Evolutionary conservation across 495 filamentous ascomycete species (phyloP), one percentile per base, ranked within the genome.

Genomic region (Aspergillus funiculosus): DNA sequence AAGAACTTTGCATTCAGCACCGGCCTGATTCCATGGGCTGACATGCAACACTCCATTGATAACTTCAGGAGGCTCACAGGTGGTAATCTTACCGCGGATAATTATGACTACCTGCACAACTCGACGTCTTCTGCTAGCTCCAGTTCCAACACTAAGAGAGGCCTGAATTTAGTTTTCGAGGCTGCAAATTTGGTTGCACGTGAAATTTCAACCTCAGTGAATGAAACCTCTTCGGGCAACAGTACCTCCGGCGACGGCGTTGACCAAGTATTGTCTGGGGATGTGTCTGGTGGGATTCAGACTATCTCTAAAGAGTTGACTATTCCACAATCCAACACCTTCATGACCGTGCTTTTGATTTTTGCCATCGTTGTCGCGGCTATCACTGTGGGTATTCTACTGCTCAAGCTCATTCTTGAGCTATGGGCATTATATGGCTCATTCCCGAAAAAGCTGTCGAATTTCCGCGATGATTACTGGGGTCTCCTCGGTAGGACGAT

Each of bases 401-500:
- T 96, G 2, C 73, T 97, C 58, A 98, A 98, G 66, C 82, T 96
- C 32, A 83, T 95, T 26, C 76, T 98, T 17, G 92, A 98, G 66
- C 63, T 79, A 15, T 98, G 92, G 92, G 85, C 89, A 6, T 69
- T 97, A 10, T 94, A 89, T 57, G 91, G 82, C 47, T 84, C 71
- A 32, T 95, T 97, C 57, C 92, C 92, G 2, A 77, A 90, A 58
- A 75, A 77, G 39, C 76, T 96, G 18, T 71, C 80, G 21, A 79
- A 81, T 19, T 97, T 97, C 77, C 86, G 92, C 41, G 90, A 94
- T 62, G 85, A 91, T 52, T 98, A 98, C 66, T 97, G 92, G 92
- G 85, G 86, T 44, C 74, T 89, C 7, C 78, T 98, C 59, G 85
- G 80, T 27, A 83, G 88, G 28, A 87, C 90, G 18, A 86, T 98